Conservation (phyloP, 768 basidiomycete genomes). For the Lentinula lateritia region DNA sequence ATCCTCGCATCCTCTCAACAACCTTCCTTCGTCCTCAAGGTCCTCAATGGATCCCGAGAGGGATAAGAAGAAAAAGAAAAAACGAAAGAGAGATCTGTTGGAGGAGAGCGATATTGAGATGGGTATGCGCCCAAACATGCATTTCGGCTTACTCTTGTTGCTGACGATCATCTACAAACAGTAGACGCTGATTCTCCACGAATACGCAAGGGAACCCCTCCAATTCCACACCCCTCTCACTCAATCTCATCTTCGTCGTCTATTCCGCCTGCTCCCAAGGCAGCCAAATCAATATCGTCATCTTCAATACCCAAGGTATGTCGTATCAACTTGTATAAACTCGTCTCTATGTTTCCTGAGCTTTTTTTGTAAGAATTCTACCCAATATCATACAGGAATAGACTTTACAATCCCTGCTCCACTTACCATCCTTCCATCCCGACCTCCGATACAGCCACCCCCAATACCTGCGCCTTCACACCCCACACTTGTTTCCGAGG, state of each 20-base stretch:
- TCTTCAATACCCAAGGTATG: conserved; percentile 13
- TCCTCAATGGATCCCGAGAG: conserved; percentile 63
- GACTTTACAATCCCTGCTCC: conserved; percentile 58
- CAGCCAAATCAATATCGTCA: conserved; percentile 46
- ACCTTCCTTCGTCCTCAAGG: conserved; percentile 43
- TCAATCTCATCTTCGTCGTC: conserved; percentile 30
- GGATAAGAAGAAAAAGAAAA: conserved; percentile 77
- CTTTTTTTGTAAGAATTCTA: neutral
- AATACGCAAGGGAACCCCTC: conserved; percentile 56
- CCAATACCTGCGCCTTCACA: conserved; percentile 80
- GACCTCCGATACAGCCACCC: conserved; percentile 56
- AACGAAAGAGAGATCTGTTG: conserved; percentile 66
- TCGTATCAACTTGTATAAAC: conserved; percentile 22
- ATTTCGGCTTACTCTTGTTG: conserved; percentile 7
- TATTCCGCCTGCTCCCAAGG: conserved; percentile 42
- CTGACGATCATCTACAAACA: conserved; percentile 31
- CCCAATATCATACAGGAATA: conserved; percentile 29
- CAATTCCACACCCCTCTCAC: conserved; percentile 24
- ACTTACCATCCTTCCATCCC: conserved; percentile 47
- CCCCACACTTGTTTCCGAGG: conserved; percentile 78
- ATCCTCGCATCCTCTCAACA: conserved; percentile 36
- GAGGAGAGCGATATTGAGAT: conserved; percentile 68
- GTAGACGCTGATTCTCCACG: conserved; percentile 22
- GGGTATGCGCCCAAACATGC: conserved; percentile 27
- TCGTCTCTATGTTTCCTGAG: neutral